These are phyloP conservation scores for Rhamnella rubrinervis DNA, from an alignment of 331 rosid genomes.

Conservation along the genomic window DNA sequence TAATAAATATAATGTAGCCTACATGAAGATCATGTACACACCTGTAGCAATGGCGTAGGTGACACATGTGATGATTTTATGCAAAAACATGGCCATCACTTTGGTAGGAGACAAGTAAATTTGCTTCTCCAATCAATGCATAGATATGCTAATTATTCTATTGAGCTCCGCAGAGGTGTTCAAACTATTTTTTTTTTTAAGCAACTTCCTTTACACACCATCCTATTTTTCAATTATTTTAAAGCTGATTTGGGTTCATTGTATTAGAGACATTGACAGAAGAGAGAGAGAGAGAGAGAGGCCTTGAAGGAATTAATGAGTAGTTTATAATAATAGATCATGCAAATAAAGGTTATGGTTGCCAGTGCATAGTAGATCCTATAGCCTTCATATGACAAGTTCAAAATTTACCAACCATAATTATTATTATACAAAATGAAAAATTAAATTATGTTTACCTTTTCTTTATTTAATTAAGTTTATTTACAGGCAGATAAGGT, in stretches of 20 bases:
- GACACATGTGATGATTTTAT: conserved; percentile 4
- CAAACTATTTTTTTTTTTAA: conserved; percentile 12
- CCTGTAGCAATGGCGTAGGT: conserved; percentile 6
- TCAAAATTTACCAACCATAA: neutral
- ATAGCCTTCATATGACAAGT: neutral
- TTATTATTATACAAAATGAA: neutral
- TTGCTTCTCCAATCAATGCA: conserved; percentile 6
- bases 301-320: neutral
- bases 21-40: conserved; percentile 3
- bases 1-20: neutral
- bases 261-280: neutral
- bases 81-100: neutral
- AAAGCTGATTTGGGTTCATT: conserved; percentile 28
- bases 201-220: conserved; percentile 11
- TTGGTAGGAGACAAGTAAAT: conserved; percentile 19
- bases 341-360: conserved; percentile 1
- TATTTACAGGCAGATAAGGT: conserved; percentile 9
- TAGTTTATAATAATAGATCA: neutral
- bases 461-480: neutral
- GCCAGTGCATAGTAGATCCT: conserved; percentile 26
- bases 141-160: neutral
- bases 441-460: neutral
- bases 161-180: neutral
- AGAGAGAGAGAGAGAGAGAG: neutral
- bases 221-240: conserved; percentile 14